Evolutionary conservation across 2,329 filamentous ascomycete species (phyloP).

Genomic region (Alternaria triticimaculans): DNA sequence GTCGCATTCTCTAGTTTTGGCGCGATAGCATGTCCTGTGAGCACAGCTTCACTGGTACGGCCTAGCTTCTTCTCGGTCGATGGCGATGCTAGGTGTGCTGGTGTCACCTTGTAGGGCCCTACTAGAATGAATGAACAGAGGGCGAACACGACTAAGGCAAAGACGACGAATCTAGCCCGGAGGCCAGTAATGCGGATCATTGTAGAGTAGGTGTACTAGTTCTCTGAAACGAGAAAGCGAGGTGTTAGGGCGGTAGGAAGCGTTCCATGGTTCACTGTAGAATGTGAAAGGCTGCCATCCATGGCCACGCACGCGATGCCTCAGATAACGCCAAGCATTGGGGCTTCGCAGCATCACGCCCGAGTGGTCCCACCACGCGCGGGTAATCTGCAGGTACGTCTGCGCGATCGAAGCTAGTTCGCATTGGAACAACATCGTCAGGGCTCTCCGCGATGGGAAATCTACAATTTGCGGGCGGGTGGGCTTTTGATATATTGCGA

Average conservation of each 20-base stretch:
- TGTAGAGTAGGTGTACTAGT: not conserved
- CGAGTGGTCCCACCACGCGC: slow-evolving; percentile 10
- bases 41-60: slow-evolving; percentile 37
- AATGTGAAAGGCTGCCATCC: slow-evolving; percentile 1
- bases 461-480: slow-evolving; percentile 10
- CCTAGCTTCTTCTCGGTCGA: slow-evolving; percentile 21
- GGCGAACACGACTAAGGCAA: slow-evolving; percentile 62
- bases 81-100: slow-evolving; percentile 34
- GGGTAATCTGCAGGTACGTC: slow-evolving; percentile 17
- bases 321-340: slow-evolving; percentile 23
- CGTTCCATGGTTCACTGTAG: slow-evolving; percentile 4
- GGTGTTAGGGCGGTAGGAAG: not conserved
- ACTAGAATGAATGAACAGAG: slow-evolving; percentile 66
- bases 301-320: slow-evolving; percentile 11
- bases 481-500: slow-evolving; percentile 26
- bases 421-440: slow-evolving; percentile 5
- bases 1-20: slow-evolving; percentile 85
- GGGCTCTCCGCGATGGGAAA: slow-evolving; percentile 2
- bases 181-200: slow-evolving; percentile 42
- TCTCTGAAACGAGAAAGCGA: not conserved
- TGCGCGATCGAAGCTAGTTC: slow-evolving; percentile 4
- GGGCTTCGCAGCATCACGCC: slow-evolving; percentile 10
- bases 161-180: slow-evolving; percentile 48
- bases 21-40: slow-evolving; percentile 75
- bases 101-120: slow-evolving; percentile 60